Percentiles rank a stretch among this genome's conserved stretches.
Evolutionary conservation across 225 moss, liverwort and hornwort genomes (phyloP).

Genomic region (Ulota crispa): DNA sequence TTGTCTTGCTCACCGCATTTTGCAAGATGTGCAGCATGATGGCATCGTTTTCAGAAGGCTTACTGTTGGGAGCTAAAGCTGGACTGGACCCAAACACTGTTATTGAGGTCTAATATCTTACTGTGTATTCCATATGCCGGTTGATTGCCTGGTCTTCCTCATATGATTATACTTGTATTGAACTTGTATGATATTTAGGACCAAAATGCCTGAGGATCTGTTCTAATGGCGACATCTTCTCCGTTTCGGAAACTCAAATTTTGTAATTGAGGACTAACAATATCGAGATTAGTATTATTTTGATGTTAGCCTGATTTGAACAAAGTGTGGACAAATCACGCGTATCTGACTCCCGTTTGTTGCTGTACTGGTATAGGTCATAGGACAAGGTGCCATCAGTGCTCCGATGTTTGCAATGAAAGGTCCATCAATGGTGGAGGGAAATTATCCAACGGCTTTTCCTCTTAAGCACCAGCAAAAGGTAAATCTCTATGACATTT

Average conservation of each 20-base stretch:
- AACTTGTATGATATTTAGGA: neutral
- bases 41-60: conserved; percentile 96
- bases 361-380: conserved; percentile 50
- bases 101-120: conserved; percentile 53
- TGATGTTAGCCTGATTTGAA: neutral
- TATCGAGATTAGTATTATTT: neutral
- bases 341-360: neutral
- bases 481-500: conserved; percentile 31
- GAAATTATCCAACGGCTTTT: conserved; percentile 73
- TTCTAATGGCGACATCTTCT: neutral
- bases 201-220: neutral
- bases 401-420: conserved; percentile 92
- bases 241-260: neutral
- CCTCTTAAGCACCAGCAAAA: conserved; percentile 97
- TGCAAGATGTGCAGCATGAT: conserved; percentile 73
- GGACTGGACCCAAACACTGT: conserved; percentile 83
- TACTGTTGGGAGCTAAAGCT: conserved; percentile 68
- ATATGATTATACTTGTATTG: neutral
- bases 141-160: conserved; percentile 11
- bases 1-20: conserved; percentile 11
- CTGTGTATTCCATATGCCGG: neutral
- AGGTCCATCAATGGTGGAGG: conserved; percentile 74
- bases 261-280: neutral
- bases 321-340: neutral
- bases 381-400: conserved; percentile 72